Percentiles rank a stretch among this genome's conserved stretches.
Conservation (phyloP, 192 early-diverging fungal species). For the Entrophospora sp. region DNA sequence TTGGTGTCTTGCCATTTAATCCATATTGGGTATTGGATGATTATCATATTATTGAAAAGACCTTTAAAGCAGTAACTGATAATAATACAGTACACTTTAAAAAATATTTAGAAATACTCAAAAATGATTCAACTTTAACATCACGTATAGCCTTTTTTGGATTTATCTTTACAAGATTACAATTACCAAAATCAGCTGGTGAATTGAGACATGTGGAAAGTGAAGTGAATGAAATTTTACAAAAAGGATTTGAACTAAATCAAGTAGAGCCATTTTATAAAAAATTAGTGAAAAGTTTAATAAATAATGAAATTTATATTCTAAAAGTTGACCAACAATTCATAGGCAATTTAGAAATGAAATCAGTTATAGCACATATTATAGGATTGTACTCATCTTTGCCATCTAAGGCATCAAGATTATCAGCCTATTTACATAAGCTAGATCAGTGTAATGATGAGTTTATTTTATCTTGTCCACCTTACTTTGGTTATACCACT, state of each 20-base stretch:
- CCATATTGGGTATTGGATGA: not conserved
- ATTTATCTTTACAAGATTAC: not conserved
- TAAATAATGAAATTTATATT: not conserved
- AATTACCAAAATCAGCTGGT: conserved; percentile 2
- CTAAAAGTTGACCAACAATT: not conserved
- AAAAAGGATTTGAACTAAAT: conserved; percentile 1
- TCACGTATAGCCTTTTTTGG: conserved; percentile 9
- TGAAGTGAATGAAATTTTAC: not conserved
- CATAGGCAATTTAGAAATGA: not conserved
- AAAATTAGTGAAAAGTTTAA: not conserved
- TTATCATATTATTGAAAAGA: not conserved
- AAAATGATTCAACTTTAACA: not conserved
- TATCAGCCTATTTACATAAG: conserved; percentile 1
- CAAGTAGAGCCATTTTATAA: not conserved
- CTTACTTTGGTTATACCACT: not conserved
- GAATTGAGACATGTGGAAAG: conserved; percentile 6
- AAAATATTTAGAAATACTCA: not conserved
- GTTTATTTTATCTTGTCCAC: conserved; percentile 2
- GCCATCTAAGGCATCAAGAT: conserved; percentile 7
- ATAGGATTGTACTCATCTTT: conserved; percentile 9
- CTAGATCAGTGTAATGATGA: not conserved
- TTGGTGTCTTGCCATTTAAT: conserved; percentile 14
- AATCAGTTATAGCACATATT: conserved; percentile 7
- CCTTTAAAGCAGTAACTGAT: not conserved
- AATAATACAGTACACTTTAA: not conserved